Conservation (phyloP, 805 yeast genomes). For the Maudiozyma saulgeensis region DNA sequence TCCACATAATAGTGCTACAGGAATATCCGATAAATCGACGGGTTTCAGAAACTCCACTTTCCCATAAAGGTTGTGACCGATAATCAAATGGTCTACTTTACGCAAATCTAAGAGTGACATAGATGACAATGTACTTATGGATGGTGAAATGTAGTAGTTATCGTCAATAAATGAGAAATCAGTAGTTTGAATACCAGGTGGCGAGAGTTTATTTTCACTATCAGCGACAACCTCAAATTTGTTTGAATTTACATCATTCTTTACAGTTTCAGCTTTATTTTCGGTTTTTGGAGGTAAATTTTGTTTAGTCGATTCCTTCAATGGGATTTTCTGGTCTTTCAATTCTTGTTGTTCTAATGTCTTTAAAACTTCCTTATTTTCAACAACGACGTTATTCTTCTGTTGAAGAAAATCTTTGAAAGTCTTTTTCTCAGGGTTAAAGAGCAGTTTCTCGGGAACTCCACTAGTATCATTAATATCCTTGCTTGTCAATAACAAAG, state of each 20-base stretch:
- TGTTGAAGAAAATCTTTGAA: constrained; percentile 23
- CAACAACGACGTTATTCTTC: constrained; percentile 5
- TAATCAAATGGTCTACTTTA: constrained; percentile 49
- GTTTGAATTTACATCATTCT: not conserved
- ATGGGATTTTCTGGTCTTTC: not conserved
- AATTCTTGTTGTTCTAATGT: not conserved
- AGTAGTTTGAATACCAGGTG: constrained; percentile 38
- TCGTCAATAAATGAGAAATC: constrained; percentile 47
- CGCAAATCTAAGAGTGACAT: constrained; percentile 57
- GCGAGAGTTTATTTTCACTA: constrained; percentile 6
- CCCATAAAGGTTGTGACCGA: constrained; percentile 73
- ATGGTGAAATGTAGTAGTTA: constrained; percentile 85
- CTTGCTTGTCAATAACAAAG: not conserved
- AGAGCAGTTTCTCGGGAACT: constrained; percentile 10
- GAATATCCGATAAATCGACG: constrained; percentile 68
- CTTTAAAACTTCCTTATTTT: constrained; percentile 3
- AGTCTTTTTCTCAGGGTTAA: constrained; percentile 23
- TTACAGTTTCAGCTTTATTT: not conserved
- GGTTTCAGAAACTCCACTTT: constrained; percentile 67
- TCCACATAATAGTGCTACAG: constrained; percentile 56
- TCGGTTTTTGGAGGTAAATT: not conserved
- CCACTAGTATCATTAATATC: not conserved
- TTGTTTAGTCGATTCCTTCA: not conserved
- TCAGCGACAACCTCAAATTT: not conserved
- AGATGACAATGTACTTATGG: constrained; percentile 49